A percentile compares a stretch with the other conserved stretches of the same genome.
Conservation (phyloP, 495 filamentous ascomycete species). For the Xylaria intraflava region DNA sequence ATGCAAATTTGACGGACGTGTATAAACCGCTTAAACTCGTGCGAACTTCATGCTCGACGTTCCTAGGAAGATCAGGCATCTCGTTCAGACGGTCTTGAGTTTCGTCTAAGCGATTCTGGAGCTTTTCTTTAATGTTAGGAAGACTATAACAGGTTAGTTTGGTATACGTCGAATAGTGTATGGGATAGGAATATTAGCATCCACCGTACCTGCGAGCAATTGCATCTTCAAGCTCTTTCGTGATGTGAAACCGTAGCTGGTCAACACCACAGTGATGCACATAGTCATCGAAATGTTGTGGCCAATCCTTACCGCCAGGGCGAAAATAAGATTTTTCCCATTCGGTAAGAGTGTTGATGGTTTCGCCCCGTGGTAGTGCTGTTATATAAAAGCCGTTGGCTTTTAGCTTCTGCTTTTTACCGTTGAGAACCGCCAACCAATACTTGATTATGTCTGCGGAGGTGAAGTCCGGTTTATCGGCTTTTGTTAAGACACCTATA, state of each 20-base stretch:
- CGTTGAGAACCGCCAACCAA: slow-evolving; percentile 52
- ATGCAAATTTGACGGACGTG: slow-evolving; percentile 19
- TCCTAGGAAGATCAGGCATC: slow-evolving; percentile 47
- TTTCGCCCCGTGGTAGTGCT: slow-evolving; percentile 31
- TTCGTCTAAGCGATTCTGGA: slow-evolving; percentile 36
- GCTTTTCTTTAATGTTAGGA: slow-evolving; percentile 48
- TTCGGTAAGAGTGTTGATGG: slow-evolving; percentile 42
- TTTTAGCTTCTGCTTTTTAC: slow-evolving; percentile 46
- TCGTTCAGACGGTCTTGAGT: slow-evolving; percentile 40
- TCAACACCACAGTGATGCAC: slow-evolving; percentile 48
- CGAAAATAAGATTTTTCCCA: slow-evolving; percentile 55
- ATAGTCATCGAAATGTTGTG: slow-evolving; percentile 32
- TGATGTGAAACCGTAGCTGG: slow-evolving; percentile 48
- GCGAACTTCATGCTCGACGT: slow-evolving; percentile 38
- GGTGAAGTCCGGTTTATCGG: slow-evolving; percentile 42
- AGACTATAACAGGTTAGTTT: slow-evolving; percentile 32
- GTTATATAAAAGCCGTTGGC: slow-evolving; percentile 54
- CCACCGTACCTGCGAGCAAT: slow-evolving; percentile 44
- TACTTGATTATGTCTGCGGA: slow-evolving; percentile 39
- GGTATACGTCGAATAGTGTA: neutral
- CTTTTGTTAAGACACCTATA: slow-evolving; percentile 72
- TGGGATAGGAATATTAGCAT: neutral
- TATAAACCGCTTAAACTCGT: slow-evolving; percentile 30
- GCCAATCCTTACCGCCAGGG: slow-evolving; percentile 32
- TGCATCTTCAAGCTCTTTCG: slow-evolving; percentile 45